Conservation (phyloP, 768 basidiomycete genomes). For the Trametes sanguinea region DNA sequence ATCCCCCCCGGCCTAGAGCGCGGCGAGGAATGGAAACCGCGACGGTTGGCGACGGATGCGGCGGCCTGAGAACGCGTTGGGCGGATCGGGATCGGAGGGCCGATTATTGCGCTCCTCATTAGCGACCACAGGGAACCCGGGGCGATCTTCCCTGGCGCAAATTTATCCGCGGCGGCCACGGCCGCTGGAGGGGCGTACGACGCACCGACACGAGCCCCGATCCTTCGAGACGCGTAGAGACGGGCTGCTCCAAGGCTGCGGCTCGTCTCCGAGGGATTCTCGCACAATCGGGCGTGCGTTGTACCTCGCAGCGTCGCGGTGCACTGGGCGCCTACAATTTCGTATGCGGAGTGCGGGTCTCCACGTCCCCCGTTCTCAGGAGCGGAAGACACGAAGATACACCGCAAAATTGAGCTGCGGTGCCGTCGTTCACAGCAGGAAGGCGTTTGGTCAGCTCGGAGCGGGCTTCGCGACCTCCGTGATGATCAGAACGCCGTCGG, state of each 20-base stretch:
- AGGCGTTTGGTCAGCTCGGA: neutral
- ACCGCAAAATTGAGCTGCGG: slow-evolving; percentile 11
- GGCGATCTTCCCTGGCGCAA: slow-evolving; percentile 17
- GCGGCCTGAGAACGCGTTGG: slow-evolving; percentile 10
- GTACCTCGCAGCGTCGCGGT: slow-evolving; percentile 12
- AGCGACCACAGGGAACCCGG: slow-evolving; percentile 10
- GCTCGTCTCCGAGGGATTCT: slow-evolving; percentile 17
- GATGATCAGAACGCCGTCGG: slow-evolving; percentile 7
- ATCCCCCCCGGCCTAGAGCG: slow-evolving; percentile 5
- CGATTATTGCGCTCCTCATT: neutral
- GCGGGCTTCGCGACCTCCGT: slow-evolving; percentile 2
- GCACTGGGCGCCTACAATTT: slow-evolving; percentile 13
- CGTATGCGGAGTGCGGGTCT: slow-evolving; percentile 11
- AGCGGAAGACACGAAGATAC: slow-evolving; percentile 16
- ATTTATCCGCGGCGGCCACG: slow-evolving; percentile 10
- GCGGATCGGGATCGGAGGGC: slow-evolving; percentile 15
- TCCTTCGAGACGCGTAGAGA: slow-evolving; percentile 7
- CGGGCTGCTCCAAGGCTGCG: slow-evolving; percentile 1
- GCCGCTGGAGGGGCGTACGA: neutral
- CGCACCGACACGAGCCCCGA: slow-evolving; percentile 1
- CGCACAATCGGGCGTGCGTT: slow-evolving; percentile 15
- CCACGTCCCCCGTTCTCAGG: slow-evolving; percentile 16
- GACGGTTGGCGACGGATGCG: slow-evolving; percentile 8
- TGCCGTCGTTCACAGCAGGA: neutral
- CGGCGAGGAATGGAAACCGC: slow-evolving; percentile 15